Conservation (phyloP, 2,329 filamentous ascomycete species). For the Monosporascus cannonballus region DNA sequence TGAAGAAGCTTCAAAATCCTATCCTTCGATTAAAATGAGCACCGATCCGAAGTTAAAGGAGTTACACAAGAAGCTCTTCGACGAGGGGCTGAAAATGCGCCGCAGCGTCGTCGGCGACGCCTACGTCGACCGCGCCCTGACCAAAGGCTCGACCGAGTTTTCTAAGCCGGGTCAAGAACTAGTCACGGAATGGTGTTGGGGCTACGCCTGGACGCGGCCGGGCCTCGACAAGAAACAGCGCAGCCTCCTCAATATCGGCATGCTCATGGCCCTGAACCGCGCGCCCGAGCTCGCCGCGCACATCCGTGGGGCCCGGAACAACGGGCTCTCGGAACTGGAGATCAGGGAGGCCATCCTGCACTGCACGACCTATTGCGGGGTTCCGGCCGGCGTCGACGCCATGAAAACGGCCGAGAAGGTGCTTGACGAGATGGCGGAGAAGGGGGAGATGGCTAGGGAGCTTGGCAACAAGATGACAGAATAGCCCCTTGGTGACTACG, state of each 20-base stretch:
- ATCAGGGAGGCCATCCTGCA: conserved; percentile 53
- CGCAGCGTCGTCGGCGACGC: conserved; percentile 54
- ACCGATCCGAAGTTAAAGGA: conserved; percentile 21
- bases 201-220: conserved; percentile 56
- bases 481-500: background rate
- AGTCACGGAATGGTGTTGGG: conserved; percentile 60
- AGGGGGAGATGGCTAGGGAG: conserved; percentile 21
- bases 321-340: conserved; percentile 55
- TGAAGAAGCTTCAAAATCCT: background rate
- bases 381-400: conserved; percentile 37
- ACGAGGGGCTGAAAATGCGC: conserved; percentile 54
- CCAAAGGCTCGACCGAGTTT: conserved; percentile 53
- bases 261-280: conserved; percentile 52
- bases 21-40: conserved; percentile 9
- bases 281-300: conserved; percentile 55
- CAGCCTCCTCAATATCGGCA: conserved; percentile 57
- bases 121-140: conserved; percentile 52
- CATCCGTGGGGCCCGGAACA: conserved; percentile 56
- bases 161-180: conserved; percentile 55
- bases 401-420: conserved; percentile 27
- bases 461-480: conserved; percentile 17
- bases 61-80: conserved; percentile 50
- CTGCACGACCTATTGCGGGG: conserved; percentile 37
- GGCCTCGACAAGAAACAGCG: conserved; percentile 56
- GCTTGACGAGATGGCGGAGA: conserved; percentile 25